Conservation (phyloP, 179 eudicot species). For the Monotropa hypopitys region DNA sequence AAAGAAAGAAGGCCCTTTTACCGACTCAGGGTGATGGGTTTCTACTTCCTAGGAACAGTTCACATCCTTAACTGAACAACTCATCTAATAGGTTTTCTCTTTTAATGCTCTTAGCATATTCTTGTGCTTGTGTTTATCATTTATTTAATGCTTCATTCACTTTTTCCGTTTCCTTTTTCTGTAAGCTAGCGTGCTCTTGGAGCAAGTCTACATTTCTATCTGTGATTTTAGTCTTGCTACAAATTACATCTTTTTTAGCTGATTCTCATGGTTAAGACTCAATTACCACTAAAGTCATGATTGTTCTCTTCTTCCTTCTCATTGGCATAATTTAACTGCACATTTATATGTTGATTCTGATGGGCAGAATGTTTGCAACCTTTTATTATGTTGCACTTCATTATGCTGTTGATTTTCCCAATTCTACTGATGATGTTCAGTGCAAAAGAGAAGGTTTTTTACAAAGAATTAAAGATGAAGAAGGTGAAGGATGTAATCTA, state of each 20-base stretch:
- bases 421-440: slow-evolving; percentile 22
- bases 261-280: not conserved
- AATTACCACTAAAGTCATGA: not conserved
- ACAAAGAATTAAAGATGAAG: slow-evolving; percentile 65
- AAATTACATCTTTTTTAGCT: not conserved
- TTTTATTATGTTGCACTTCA: not conserved
- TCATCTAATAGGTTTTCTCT: not conserved
- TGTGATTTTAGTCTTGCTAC: not conserved
- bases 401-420: not conserved
- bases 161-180: not conserved
- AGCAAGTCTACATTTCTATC: not conserved
- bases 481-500: slow-evolving; percentile 93
- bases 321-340: not conserved
- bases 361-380: not conserved
- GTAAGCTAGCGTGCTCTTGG: not conserved
- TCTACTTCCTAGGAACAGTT: not conserved
- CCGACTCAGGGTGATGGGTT: not conserved
- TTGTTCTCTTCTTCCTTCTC: not conserved
- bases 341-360: not conserved
- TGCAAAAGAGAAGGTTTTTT: slow-evolving; percentile 94
- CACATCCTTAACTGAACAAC: no score
- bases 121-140: not conserved
- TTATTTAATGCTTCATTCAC: not conserved
- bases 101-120: not conserved
- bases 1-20: not conserved